Evolutionary conservation across 352 stramenopile species (phyloP), one percentile per base, ranked within the genome.

Genomic region (Pythium guiyangense): DNA sequence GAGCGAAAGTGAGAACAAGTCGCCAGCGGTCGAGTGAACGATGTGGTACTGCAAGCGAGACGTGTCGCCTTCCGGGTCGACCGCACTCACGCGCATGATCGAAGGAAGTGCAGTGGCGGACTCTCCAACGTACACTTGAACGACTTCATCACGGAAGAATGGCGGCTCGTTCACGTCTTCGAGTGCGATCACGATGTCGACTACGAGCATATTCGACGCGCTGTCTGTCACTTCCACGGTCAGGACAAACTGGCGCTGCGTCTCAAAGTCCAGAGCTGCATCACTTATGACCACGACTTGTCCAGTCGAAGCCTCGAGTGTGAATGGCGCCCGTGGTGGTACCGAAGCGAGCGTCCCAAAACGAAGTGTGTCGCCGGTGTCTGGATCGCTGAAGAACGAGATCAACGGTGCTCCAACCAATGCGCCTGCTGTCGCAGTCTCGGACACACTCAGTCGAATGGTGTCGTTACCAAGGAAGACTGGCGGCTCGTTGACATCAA

Each of bases 121-220:
- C 35, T 60, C 62, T 4, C 54, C 31, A 1, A 65, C 26, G n/a
- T 60, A 62, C 0, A 70, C 27, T 1, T 54, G 35, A 3, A 64
- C 49, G 14, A 14, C n/a, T 25, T 57, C 47, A 29, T 53, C 22
- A 2, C 44, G 25, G 48, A 77, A 77, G 9, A 49, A 54, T 8
- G 69, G 69, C 6, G 69, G 63, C 47, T 77, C 69, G 22, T 77
- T 77, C 15, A 77, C 57, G 20, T 77, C 59, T 6, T 53, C 62
- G 20, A 77, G 54, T 1, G 17, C 22, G 18, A 77, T 35, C 12
- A 65, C 45, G 15, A 71, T 52, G 1, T 49, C 20, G 2, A 71
- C 39, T 4, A 22, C 22, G 14, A 48, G 31, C 18, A 20, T 48
- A 11, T 60, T 60, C 6, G 54, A 46, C 0, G 45, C 45, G 9